Base-by-base conservation (phyloP, 805 yeast genomes). In the Clavispora phyllophila region DNA sequence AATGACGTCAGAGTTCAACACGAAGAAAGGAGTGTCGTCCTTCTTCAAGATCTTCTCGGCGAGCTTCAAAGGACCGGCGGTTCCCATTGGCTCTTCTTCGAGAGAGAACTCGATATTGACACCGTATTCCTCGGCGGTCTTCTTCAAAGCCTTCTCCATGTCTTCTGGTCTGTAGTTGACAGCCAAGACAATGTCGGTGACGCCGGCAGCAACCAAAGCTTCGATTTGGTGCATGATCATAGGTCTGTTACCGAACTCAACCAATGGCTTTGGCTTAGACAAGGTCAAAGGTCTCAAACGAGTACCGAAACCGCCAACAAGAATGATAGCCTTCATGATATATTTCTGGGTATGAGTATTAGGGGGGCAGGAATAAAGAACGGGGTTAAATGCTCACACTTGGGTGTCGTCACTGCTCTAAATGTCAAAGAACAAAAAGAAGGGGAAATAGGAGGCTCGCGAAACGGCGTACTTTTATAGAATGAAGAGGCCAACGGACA, bases 261-360 rank as follows among this genome's bases (percentile, higher is more conserved):
- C 97, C 70, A 90, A 78, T 40, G 98, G 98, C 74, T 90, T 90
- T 68, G 98, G 98, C 53, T 84, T 79, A 46, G 97, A 88, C 59
- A 90, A 76, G 50, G 98, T 90, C 62, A 93, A 78, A 50, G 99
- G 99, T 81, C 99, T 90, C 76, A 93, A 85, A 77, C 99, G 93
- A 63, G 99, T 93, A 79, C 99, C 99, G 78, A 90, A 93, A 72
- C 99, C 99, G 66, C 99, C 99, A 60, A 91, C 98, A 68, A 91
- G 83, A 79, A 91, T 91, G 71, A 91, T 82, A 66, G 96, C 96
- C 78, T 89, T 89, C 97, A 89, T 88, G 53, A 32, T 66, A 43
- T 35, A 19, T 89, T 87, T 29, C 12, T 29, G 33, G 31, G 17
- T 27, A 27, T 15, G 19, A 10, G 33, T 15, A 29, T 43, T 32